Percentiles rank a stretch among this genome's conserved stretches.
Conservation (phyloP, 2,329 filamentous ascomycete genomes). For the Diaporthe amygdali region DNA sequence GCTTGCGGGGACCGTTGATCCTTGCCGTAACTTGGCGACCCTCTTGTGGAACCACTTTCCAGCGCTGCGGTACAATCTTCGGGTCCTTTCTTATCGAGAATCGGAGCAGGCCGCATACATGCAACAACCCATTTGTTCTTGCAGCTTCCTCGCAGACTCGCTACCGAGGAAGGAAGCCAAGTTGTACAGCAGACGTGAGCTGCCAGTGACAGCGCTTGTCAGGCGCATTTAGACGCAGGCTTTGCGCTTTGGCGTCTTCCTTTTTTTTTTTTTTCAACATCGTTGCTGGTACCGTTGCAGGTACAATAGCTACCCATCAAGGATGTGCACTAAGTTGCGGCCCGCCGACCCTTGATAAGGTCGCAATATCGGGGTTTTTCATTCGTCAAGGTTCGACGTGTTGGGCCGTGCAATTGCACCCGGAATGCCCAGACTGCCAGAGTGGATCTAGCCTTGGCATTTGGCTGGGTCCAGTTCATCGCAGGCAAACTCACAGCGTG, state of each 20-base stretch:
- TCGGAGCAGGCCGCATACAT: not conserved
- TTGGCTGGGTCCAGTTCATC: not conserved
- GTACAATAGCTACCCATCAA: not conserved
- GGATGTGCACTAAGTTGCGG: conserved; percentile 15
- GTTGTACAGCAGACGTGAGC: not conserved
- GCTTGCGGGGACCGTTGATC: conserved; percentile 9
- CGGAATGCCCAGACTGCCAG: not conserved
- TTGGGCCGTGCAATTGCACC: not conserved
- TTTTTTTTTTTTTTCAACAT: not conserved
- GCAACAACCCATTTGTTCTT: not conserved
- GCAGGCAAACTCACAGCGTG: not conserved
- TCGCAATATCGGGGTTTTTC: not conserved
- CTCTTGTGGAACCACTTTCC: conserved; percentile 1
- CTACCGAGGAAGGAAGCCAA: not conserved
- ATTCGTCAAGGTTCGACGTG: conserved; percentile 4
- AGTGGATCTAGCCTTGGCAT: not conserved
- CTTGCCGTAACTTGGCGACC: conserved; percentile 8
- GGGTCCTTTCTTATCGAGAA: not conserved
- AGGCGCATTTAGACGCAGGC: not conserved
- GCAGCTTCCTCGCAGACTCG: not conserved
- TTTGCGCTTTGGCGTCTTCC: not conserved
- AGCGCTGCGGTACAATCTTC: conserved; percentile 7
- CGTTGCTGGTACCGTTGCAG: not conserved
- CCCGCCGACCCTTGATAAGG: not conserved
- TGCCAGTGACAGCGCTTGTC: not conserved